Percentiles rank a stretch among this genome's conserved stretches.
These are phyloP conservation scores for Globisporangium parvum DNA, from an alignment of 352 stramenopile genomes.

Conservation along the genomic window DNA sequence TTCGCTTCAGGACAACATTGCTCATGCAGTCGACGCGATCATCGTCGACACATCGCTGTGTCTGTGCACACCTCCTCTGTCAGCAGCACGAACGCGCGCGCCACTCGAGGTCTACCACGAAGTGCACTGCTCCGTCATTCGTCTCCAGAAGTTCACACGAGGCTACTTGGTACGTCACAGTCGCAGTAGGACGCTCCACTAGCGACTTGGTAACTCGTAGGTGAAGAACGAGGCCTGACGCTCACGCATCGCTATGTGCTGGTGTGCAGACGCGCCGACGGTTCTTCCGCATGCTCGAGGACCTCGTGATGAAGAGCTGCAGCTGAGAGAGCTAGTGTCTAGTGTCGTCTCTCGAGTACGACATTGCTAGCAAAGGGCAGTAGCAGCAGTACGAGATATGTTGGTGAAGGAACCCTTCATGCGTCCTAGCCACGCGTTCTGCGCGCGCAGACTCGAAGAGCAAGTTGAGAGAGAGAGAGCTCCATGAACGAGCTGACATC, in stretches of 20 bases:
- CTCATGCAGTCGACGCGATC: background rate
- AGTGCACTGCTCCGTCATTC: constrained; percentile 13
- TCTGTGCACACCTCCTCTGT: background rate
- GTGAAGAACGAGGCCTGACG: background rate
- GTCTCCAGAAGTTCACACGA: constrained; percentile 18
- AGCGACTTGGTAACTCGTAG: background rate
- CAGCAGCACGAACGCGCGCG: background rate
- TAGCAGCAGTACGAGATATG: too few relatives aligned
- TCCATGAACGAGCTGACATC: background rate
- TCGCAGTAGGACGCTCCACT: background rate
- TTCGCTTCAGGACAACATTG: background rate
- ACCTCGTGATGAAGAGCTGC: constrained; percentile 21
- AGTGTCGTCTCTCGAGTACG: too few relatives aligned
- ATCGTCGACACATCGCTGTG: background rate
- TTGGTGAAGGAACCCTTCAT: too few relatives aligned
- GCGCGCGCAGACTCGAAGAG: too few relatives aligned
- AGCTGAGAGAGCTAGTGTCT: background rate
- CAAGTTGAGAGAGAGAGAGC: too few relatives aligned
- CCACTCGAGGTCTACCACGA: constrained; percentile 14
- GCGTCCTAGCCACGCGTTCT: too few relatives aligned
- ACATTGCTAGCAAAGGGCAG: too few relatives aligned
- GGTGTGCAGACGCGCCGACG: constrained; percentile 21
- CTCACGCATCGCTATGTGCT: constrained; percentile 1
- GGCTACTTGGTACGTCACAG: constrained; percentile 20
- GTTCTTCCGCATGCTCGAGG: constrained; percentile 36